phyloP scores from a whole-genome alignment of 345 rosid species.

The Heritiera fomes region DNA sequence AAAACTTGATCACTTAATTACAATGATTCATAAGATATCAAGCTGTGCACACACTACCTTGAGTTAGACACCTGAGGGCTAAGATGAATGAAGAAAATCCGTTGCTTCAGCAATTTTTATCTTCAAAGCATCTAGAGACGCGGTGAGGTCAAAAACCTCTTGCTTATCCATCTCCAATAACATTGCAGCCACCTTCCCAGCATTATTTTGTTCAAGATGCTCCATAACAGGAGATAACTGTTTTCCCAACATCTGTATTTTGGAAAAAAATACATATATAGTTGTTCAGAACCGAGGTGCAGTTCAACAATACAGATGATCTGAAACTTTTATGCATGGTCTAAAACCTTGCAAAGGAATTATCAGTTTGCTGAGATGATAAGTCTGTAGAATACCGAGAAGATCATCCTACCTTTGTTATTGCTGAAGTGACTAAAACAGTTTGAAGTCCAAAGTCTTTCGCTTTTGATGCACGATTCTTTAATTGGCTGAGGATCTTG shows the following conservation, averaged over 20 bases:
- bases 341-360: conserved; percentile 9
- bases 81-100: conserved; percentile 22
- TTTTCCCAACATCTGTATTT: conserved; percentile 23
- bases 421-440: conserved; percentile 80
- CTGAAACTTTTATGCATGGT: neutral
- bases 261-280: neutral
- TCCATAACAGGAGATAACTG: conserved; percentile 7
- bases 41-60: too few relatives aligned
- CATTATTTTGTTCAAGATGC: conserved; percentile 16
- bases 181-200: conserved; percentile 23
- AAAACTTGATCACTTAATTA: too few relatives aligned
- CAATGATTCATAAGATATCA: too few relatives aligned
- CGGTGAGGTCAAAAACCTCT: conserved; percentile 17
- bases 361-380: neutral
- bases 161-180: conserved; percentile 21
- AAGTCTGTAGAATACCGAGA: neutral
- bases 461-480: conserved; percentile 58
- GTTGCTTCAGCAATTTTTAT: conserved; percentile 17
- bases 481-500: conserved; percentile 73
- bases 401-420: conserved; percentile 55
- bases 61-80: neutral
- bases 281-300: neutral
- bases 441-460: conserved; percentile 75
- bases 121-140: conserved; percentile 25
- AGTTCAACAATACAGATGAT: neutral